Conservation (phyloP, 1,284 basidiomycete genomes). For the Pascua sp. region DNA sequence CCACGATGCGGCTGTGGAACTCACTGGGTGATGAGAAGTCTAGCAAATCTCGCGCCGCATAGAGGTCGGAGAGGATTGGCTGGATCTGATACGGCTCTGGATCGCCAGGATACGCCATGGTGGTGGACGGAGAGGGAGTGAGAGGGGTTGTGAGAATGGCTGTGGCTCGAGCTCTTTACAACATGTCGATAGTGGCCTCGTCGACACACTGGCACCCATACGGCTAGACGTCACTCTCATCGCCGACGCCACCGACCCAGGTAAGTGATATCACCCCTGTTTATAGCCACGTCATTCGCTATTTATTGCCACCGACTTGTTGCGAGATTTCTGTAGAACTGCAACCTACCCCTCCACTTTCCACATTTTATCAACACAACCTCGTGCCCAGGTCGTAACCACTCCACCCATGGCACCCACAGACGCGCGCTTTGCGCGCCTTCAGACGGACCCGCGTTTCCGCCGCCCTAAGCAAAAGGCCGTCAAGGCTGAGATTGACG, state of each 20-base stretch:
- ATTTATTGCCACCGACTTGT: slow-evolving; percentile 1
- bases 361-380: not conserved
- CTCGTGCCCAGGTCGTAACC: not conserved
- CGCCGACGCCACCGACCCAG: no score
- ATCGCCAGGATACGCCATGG: not conserved
- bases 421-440: slow-evolving; percentile 81
- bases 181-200: no score
- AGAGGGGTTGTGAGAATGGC: no score
- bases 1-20: slow-evolving; percentile 14
- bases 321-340: slow-evolving; percentile 4
- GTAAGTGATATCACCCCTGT: no score
- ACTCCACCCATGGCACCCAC: slow-evolving; percentile 6
- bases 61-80: slow-evolving; percentile 39
- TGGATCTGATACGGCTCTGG: slow-evolving; percentile 37
- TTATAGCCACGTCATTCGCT: slow-evolving; percentile 3
- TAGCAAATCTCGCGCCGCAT: slow-evolving; percentile 37
- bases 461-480: slow-evolving; percentile 73
- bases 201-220: no score
- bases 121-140: not conserved
- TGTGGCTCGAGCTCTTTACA: no score
- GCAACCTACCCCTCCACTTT: not conserved
- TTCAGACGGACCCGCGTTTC: slow-evolving; percentile 91
- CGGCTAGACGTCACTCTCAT: no score
- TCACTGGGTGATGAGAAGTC: slow-evolving; percentile 32
- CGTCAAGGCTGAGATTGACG: slow-evolving; percentile 82